Evolutionary conservation across 345 rosid genomes (phyloP), one percentile per base, ranked within the genome.

Genomic region (Durio zibethinus): DNA sequence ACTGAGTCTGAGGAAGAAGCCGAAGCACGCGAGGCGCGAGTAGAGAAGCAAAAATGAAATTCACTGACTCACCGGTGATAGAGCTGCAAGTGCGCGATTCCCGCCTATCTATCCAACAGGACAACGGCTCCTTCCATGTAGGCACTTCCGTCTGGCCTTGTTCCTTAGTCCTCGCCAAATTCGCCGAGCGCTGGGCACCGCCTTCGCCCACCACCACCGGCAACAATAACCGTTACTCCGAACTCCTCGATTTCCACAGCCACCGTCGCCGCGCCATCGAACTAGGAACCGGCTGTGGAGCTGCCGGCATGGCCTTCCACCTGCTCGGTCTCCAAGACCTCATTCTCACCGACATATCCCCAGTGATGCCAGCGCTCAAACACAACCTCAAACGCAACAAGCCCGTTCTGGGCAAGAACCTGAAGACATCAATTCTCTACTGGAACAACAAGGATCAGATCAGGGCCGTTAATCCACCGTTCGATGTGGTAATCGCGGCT

Each of bases 71-170:
- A 66, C 99, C 98, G 72, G 93, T 87, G 81, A 90, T 90, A 59
- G 92, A 95, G 61, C 93, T 95, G 40, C 81, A 84, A 62, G 88
- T 92, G 68, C 79, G 90, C 69, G 86, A 84, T 77, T 81, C 88
- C 11, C 62, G 59, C 63, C 94, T 95, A 75, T 88, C 94, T 36
- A 67, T 94, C 85, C 94, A 86, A 21, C 97, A 94, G 75, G 97
- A 94, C 88, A 94, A 94, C 80, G 90, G 84, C 5, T 87, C 98
- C 57, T 84, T 91, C 86, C 97, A 94, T 85, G 98, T 94, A 36
- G 98, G 97, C 53, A 94, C 97, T 73, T 90, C 98, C 84, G 94
- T 92, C 7, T 94, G 97, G 98, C 93, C 97, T 60, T 90, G 97
- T 76, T 94, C 94, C 69, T 82, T 92, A 15, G 92, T 94, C 74